These are phyloP conservation scores for Dioscorea cayenensis DNA, from an alignment of 116 monocot genomes.

Conservation along the genomic window DNA sequence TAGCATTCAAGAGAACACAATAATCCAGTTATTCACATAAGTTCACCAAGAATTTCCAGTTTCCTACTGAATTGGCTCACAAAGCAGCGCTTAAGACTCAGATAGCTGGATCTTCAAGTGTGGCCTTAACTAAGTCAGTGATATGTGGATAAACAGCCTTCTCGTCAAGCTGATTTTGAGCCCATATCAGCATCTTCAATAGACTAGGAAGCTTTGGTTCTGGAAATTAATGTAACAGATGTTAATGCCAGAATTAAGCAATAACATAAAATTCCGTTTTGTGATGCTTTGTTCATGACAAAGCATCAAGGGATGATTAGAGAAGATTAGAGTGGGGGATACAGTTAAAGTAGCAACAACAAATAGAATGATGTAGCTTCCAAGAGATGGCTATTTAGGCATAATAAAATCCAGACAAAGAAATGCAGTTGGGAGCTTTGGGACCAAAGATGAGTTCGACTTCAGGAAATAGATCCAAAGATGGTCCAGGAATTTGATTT, in stretches of 20 bases:
- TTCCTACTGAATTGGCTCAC: neutral
- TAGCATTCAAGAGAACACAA: too few species aligned
- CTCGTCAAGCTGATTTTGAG: conserved; percentile 90
- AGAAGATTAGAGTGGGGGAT: too few species aligned
- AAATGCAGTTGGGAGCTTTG: too few species aligned
- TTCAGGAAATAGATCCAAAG: neutral
- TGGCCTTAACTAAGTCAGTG: conserved; percentile 69
- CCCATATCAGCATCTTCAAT: conserved; percentile 93
- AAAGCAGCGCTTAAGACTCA: neutral
- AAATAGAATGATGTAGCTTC: too few species aligned
- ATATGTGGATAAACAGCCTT: conserved; percentile 86
- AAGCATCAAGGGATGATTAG: too few species aligned
- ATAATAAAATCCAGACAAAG: too few species aligned
- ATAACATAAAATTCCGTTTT: neutral
- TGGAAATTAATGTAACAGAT: conserved; percentile 10
- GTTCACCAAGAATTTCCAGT: neutral
- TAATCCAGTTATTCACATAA: too few species aligned
- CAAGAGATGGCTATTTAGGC: too few species aligned
- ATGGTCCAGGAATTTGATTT: neutral
- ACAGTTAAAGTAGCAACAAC: too few species aligned
- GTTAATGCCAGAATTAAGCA: neutral
- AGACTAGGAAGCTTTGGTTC: conserved; percentile 97
- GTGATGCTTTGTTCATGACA: too few species aligned
- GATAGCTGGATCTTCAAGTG: conserved; percentile 65
- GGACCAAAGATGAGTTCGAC: neutral